Evolutionary conservation across 768 basidiomycete genomes (phyloP), one percentile per base, ranked within the genome.

Genomic region (Amanita jacksonii): DNA sequence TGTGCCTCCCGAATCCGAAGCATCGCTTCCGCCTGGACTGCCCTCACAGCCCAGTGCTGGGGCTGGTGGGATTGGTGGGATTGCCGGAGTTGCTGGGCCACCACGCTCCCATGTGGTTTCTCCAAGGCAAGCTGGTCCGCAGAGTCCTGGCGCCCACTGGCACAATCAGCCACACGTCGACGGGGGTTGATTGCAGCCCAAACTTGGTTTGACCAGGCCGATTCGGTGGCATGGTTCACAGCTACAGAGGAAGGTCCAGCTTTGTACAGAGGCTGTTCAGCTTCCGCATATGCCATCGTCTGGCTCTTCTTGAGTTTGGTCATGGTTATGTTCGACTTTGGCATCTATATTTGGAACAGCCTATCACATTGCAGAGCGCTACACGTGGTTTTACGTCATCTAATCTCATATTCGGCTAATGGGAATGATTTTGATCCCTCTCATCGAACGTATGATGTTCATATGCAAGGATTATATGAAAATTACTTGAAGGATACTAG

Each of bases 21-120:
- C 30, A 80, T 57, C 2, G 77, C 70, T 55, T 86, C 84, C 1
- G 82, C 82, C 3, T 73, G 68, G 18, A 81, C 51, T 3, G 83
- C 81, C 3, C 83, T 74, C 12, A 72, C 62, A 20, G 77, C 77
- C 84, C 84, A 85, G 53, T 82, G 81, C 48, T 74, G 76, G 5
- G 4, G 24, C 23, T 28, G 20, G 10, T 30, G 16, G 23, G 38
- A 30, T 51, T 78, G 79, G 16, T 10, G 5, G n/a, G n/a, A 8
- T 15, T 20, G 3, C 9, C 28, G 12, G 27, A 12, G 15, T n/a
- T 37, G 2, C 13, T 23, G 24, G 35, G 19, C 24, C 15, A 31
- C 25, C 2, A 16, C 20, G 38, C 15, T 20, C 36, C n/a, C 27
- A 16, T 28, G 8, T 20, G 10, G 35, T 31, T 30, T 38, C 25